phyloP scores from a whole-genome alignment of 2,329 filamentous ascomycete genomes.

The Colletotrichum gigasporum region DNA sequence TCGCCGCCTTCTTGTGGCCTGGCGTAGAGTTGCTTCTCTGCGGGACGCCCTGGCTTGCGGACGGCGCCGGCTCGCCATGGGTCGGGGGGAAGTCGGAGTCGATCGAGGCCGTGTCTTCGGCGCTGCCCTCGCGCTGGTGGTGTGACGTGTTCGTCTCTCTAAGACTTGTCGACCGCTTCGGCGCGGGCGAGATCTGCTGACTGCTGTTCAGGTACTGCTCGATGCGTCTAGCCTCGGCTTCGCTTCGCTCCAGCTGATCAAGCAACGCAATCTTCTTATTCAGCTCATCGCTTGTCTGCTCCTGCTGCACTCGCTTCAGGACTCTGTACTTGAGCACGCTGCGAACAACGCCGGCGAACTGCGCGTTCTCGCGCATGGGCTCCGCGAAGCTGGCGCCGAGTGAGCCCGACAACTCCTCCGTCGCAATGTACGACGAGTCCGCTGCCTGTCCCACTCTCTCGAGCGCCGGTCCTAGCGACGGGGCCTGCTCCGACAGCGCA shows the following conservation, averaged over 20 bases:
- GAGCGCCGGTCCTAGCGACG: conserved; percentile 89
- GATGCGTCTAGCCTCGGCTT: conserved; percentile 90
- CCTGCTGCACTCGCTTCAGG: conserved; percentile 94
- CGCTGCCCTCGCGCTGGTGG: conserved; percentile 63
- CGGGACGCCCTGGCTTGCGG: conserved; percentile 77
- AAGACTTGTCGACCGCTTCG: conserved; percentile 70
- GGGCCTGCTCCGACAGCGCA: conserved; percentile 90
- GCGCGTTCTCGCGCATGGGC: conserved; percentile 96
- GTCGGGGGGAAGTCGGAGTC: conserved; percentile 96
- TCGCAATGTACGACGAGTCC: conserved; percentile 95
- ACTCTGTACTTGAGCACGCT: conserved; percentile 89
- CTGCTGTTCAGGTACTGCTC: conserved; percentile 89
- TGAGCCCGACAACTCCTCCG: conserved; percentile 86
- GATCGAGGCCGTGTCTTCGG: conserved; percentile 85
- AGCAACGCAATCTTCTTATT: conserved; percentile 85
- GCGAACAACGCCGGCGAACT: conserved; percentile 94
- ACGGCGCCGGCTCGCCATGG: conserved; percentile 79
- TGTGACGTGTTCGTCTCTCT: conserved; percentile 57
- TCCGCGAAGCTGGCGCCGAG: conserved; percentile 96
- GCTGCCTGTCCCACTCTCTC: conserved; percentile 94
- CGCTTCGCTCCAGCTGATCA: conserved; percentile 91
- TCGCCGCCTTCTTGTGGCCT: conserved; percentile 81
- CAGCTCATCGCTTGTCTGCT: conserved; percentile 95
- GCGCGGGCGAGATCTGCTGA: conserved; percentile 70
- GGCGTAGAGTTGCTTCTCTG: conserved; percentile 55